Evolutionary conservation across 768 basidiomycete species (phyloP).

Genomic region (Leccinum subgranulosum): DNA sequence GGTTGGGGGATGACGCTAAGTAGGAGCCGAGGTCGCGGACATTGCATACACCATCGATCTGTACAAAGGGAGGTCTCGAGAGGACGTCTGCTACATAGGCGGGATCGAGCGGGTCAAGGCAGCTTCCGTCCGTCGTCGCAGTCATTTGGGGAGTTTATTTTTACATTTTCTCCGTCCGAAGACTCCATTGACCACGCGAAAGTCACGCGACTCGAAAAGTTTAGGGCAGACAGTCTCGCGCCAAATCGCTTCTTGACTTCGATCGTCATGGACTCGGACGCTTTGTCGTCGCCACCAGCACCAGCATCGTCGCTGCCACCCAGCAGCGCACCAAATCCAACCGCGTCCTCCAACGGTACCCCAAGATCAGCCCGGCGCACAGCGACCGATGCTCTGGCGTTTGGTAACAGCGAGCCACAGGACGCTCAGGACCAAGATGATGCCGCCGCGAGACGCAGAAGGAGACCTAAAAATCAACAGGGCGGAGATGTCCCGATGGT

Average conservation of each 20-base stretch:
- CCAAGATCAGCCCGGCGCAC: conserved; percentile 36
- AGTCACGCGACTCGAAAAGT: conserved; percentile 19
- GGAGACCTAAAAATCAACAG: conserved; percentile 39
- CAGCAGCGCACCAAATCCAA: conserved; percentile 44
- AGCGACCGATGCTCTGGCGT: conserved; percentile 50
- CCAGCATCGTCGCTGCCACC: conserved; percentile 51
- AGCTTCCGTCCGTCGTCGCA: not conserved
- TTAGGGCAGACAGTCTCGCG: conserved; percentile 48
- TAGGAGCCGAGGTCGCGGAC: conserved; percentile 70
- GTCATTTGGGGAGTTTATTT: not conserved
- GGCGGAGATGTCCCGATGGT: conserved; percentile 80
- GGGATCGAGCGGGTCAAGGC: conserved; percentile 60
- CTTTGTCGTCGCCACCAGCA: conserved; percentile 49
- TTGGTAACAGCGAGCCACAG: conserved; percentile 50
- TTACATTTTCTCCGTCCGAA: not conserved
- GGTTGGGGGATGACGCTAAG: conserved; percentile 41
- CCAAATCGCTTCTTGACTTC: conserved; percentile 16
- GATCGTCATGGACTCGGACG: conserved; percentile 51
- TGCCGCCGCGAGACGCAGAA: conserved; percentile 42
- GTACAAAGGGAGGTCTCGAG: conserved; percentile 67
- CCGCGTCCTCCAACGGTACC: conserved; percentile 36
- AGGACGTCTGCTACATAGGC: conserved; percentile 59
- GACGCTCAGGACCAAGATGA: conserved; percentile 40
- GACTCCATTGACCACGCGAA: conserved; percentile 7
- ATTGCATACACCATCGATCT: conserved; percentile 72